phyloP scores from a whole-genome alignment of 345 rosid genomes.

The Bruguiera sexangula region DNA sequence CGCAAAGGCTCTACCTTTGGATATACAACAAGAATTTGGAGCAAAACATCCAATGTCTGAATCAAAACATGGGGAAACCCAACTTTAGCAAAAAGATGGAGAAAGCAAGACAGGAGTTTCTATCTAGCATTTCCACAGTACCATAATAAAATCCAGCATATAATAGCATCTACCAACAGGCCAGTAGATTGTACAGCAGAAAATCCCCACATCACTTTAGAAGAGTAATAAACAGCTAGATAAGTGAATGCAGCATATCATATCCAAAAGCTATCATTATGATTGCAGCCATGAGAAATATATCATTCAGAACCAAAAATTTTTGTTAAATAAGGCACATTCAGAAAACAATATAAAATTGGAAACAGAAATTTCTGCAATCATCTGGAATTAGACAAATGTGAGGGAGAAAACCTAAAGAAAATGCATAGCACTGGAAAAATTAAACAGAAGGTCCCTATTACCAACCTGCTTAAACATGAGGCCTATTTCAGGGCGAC shows the following conservation, averaged over 20 bases:
- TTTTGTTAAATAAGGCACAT: neutral
- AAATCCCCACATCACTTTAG: too few species aligned
- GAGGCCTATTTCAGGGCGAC: conserved; percentile 85
- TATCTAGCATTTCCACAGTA: neutral
- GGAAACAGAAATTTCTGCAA: neutral
- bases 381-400: neutral
- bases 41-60: conserved; percentile 90
- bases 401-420: neutral
- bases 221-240: too few species aligned
- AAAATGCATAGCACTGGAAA: neutral
- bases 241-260: too few species aligned
- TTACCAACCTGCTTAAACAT: conserved; percentile 90
- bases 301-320: neutral
- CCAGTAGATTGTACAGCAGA: neutral
- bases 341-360: neutral
- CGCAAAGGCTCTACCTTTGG: conserved; percentile 78
- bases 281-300: neutral
- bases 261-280: neutral
- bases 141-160: neutral
- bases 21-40: conserved; percentile 72
- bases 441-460: neutral
- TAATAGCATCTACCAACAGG: neutral
- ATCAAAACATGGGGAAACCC: conserved; percentile 19
- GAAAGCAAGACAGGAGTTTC: neutral
- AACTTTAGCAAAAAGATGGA: neutral